Base-by-base conservation (phyloP, 371 early-diverging fungal genomes). In the Mycotypha africana region DNA sequence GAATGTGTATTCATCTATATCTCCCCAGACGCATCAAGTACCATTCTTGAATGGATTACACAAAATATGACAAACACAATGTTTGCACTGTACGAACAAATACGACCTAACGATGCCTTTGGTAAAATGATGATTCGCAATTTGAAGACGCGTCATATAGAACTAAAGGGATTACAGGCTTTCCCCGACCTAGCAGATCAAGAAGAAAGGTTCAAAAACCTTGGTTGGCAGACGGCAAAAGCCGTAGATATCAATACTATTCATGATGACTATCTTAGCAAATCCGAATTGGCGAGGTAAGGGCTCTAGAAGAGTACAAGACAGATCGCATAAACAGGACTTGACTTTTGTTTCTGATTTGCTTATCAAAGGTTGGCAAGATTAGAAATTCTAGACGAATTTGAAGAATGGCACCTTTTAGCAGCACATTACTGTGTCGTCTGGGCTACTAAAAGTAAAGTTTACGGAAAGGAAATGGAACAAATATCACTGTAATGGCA, bases 1-100 rank as follows among this genome's bases (percentile, higher is more conserved):
- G 97, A 97, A 64, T 95, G 95, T 45, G 93, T 93, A 11, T 63
- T 95, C 40, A 86, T 95, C 9, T 97, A 97, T 64, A 55, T 95
- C 24, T 68, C 78, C 15, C 84, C 90, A 1, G 22, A 47, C 8
- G 73, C 78, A 44, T 77, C 89, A 1, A 77, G 84, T 38, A 25
- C 45, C 7, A 85, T 95, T 25, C 47, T 97, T 3, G 52, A 73
- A 26, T 88, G 89, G 88, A 75, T 85, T 40, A 79, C 86, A 0
- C 47, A 56, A 1, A 47, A 58, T 16, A 56, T 79, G 53, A 48
- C 35, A 2, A 51, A 73, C 4, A 69, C 84, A 9, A 54, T 81
- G 24, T 85, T 93, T 57, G 62, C 86, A 10, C 65, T 86, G 1
- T 97, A 94, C 59, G 97, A 97, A 49, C 95, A 92, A 63, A 92